phyloP scores from a whole-genome alignment of 1,284 basidiomycete species.

The Puccinia polysora region DNA sequence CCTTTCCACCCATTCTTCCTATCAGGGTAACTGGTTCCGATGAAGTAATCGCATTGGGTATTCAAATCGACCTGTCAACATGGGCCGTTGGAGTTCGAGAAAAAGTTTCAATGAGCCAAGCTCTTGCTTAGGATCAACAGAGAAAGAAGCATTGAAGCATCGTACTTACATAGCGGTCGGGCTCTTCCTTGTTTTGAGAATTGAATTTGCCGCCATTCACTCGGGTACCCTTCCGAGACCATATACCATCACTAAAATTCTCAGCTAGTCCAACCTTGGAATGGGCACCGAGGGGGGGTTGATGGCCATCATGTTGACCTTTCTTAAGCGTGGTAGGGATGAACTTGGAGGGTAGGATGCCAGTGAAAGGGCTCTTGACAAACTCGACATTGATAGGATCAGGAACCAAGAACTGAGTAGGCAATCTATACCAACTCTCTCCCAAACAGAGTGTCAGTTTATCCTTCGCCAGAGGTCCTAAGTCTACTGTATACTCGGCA shows the following conservation, averaged over 20 bases:
- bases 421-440: conserved; percentile 95
- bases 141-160: neutral
- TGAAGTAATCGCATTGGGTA: conserved; percentile 71
- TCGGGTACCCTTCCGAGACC: conserved; percentile 66
- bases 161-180: conserved; percentile 70
- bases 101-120: neutral
- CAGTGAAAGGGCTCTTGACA: conserved; percentile 81
- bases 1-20: conserved; percentile 55
- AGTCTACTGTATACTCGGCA: conserved; percentile 33
- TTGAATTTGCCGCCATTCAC: conserved; percentile 68
- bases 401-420: conserved; percentile 81
- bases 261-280: neutral
- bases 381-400: conserved; percentile 75
- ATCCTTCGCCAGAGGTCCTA: conserved; percentile 18
- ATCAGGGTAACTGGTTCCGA: conserved; percentile 76
- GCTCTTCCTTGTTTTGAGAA: conserved; percentile 76
- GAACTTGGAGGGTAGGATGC: conserved; percentile 82
- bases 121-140: neutral
- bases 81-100: neutral
- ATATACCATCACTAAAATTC: conserved; percentile 56
- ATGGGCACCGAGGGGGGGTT: conserved; percentile 28
- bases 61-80: conserved; percentile 63
- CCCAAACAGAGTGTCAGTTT: conserved; percentile 74
- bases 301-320: conserved; percentile 48
- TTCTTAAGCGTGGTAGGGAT: conserved; percentile 51